Percentiles rank a stretch among this genome's conserved stretches.
Evolutionary conservation across 148 eudicot species (phyloP).

Genomic region (Chenopodium album): DNA sequence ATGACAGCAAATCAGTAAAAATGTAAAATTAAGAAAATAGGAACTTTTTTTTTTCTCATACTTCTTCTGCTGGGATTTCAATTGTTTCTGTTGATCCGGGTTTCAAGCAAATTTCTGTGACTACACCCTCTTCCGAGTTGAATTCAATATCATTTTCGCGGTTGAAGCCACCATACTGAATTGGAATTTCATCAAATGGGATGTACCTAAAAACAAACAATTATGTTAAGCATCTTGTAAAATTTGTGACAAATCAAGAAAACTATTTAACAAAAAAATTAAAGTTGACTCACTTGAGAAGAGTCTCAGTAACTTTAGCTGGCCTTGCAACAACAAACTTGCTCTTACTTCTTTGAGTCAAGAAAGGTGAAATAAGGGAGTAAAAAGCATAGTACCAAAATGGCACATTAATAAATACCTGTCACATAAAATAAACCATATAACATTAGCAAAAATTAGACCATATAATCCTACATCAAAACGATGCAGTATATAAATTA

Average conservation of each 20-base stretch:
- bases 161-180: constrained; percentile 59
- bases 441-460: neutral
- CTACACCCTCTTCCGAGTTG: constrained; percentile 33
- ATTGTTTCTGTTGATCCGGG: constrained; percentile 46
- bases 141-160: constrained; percentile 52
- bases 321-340: constrained; percentile 59
- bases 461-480: neutral
- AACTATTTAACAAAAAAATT: neutral
- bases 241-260: too few species aligned
- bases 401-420: constrained; percentile 72
- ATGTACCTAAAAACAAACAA: constrained; percentile 41
- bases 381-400: constrained; percentile 66
- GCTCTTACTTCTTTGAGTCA: constrained; percentile 70
- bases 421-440: neutral
- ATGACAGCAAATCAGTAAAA: too few species aligned
- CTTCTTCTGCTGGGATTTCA: constrained; percentile 52
- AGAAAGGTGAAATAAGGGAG: constrained; percentile 53
- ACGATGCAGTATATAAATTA: too few species aligned
- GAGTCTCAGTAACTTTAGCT: constrained; percentile 57
- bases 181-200: constrained; percentile 48
- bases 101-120: constrained; percentile 42
- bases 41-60: constrained; percentile 3
- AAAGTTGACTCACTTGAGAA: constrained; percentile 50
- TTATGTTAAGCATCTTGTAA: neutral
- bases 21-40: too few species aligned